A percentile compares a stretch with the other conserved stretches of the same genome.
phyloP scores from a whole-genome alignment of 2,329 filamentous ascomycete genomes.

The Stachybotrys chartarum region DNA sequence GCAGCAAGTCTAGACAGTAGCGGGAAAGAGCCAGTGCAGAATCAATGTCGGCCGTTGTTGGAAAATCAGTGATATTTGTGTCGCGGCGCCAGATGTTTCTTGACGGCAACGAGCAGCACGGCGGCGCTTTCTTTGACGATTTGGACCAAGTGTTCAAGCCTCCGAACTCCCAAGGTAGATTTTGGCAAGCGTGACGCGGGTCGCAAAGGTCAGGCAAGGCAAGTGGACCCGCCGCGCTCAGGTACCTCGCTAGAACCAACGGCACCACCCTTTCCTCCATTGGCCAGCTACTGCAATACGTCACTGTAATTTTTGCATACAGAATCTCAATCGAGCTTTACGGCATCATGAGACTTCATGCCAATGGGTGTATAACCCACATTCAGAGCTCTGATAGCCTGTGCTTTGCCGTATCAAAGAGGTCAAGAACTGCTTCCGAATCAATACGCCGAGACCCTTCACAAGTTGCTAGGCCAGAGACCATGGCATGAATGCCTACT shows the following conservation, averaged over 20 bases:
- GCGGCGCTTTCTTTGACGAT: background rate
- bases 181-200: background rate
- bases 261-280: background rate
- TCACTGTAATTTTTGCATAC: background rate
- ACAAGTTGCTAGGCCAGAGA: too few relatives aligned
- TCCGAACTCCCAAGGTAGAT: background rate
- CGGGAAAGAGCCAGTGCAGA: too few relatives aligned
- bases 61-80: too few relatives aligned
- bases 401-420: too few relatives aligned
- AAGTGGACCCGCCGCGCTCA: background rate
- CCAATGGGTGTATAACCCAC: too few relatives aligned
- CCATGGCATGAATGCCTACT: too few relatives aligned
- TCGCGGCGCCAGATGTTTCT: background rate
- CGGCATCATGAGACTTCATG: too few relatives aligned
- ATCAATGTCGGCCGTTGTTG: too few relatives aligned
- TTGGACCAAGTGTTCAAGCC: background rate
- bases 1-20: slow-evolving; percentile 7
- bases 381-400: too few relatives aligned
- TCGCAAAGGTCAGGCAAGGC: background rate
- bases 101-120: background rate
- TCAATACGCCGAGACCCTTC: too few relatives aligned
- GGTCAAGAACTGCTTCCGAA: too few relatives aligned
- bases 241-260: background rate
- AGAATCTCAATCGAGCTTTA: too few relatives aligned
- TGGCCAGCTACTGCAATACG: background rate